Evolutionary conservation across 2,329 filamentous ascomycete genomes (phyloP).

Genomic region (Seiridium unicorne): DNA sequence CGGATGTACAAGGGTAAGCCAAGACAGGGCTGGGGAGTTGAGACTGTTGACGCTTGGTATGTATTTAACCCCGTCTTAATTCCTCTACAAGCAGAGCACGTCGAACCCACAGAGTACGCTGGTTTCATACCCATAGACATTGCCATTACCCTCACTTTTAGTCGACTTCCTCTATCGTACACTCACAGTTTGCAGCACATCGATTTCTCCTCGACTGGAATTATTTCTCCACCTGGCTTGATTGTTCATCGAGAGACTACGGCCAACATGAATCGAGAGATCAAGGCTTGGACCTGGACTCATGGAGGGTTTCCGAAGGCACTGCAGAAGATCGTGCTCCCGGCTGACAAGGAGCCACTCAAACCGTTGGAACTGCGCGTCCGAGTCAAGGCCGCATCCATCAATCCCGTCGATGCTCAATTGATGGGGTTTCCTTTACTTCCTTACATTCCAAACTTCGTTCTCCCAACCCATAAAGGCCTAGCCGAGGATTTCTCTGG

Average conservation of each 20-base stretch:
- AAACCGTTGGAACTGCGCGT: neutral
- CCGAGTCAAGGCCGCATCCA: neutral
- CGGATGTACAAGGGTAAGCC: too few species aligned
- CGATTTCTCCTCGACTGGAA: neutral
- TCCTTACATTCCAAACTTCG: neutral
- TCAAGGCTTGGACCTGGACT: slow-evolving; percentile 5
- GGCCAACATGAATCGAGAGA: neutral
- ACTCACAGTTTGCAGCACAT: neutral
- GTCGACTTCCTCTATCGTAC: too few species aligned
- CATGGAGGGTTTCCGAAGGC: slow-evolving; percentile 1
- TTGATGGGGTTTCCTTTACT: neutral
- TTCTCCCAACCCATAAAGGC: neutral
- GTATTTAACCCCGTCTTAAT: too few species aligned
- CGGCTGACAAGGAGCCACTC: neutral
- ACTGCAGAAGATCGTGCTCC: neutral
- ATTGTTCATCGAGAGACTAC: neutral
- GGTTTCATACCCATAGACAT: too few species aligned
- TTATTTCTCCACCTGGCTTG: neutral
- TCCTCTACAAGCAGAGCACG: too few species aligned
- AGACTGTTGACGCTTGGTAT: too few species aligned
- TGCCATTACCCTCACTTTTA: too few species aligned
- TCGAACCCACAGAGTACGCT: too few species aligned
- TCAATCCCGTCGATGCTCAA: neutral
- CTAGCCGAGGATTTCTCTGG: neutral
- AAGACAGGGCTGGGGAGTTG: too few species aligned